These are phyloP conservation scores for Talaromyces sp. DNA, from an alignment of 2,329 filamentous ascomycete genomes.

Conservation along the genomic window DNA sequence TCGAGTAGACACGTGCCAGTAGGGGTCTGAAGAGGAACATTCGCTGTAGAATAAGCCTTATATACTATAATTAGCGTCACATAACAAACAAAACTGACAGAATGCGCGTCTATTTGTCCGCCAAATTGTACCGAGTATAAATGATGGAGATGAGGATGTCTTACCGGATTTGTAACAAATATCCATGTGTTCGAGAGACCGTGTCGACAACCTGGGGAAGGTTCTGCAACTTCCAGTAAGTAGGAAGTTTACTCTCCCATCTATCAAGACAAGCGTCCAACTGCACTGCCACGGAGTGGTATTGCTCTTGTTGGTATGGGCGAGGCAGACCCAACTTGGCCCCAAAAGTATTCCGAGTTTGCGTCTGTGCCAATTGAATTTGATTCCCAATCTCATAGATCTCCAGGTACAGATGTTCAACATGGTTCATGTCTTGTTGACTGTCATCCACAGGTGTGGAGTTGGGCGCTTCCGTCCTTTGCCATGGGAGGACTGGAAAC, in stretches of 20 bases:
- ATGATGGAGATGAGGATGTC: not conserved
- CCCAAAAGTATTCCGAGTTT: constrained; percentile 22
- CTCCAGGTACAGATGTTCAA: constrained; percentile 13
- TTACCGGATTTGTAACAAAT: constrained; percentile 24
- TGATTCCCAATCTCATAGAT: constrained; percentile 26
- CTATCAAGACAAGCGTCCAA: constrained; percentile 23
- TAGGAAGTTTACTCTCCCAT: constrained; percentile 23
- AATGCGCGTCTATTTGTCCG: not conserved
- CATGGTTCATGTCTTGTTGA: not conserved
- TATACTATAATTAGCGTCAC: not conserved
- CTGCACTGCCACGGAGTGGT: constrained; percentile 22
- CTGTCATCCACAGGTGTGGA: not conserved
- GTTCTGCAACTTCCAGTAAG: constrained; percentile 18
- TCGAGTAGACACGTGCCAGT: constrained; percentile 23
- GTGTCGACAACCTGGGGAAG: constrained; percentile 18
- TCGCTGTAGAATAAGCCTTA: constrained; percentile 23
- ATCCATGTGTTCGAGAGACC: constrained; percentile 18
- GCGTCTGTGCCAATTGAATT: constrained; percentile 25
- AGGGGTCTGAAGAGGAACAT: constrained; percentile 25
- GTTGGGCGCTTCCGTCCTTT: not conserved
- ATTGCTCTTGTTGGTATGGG: constrained; percentile 24
- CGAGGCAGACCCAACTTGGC: constrained; percentile 18
- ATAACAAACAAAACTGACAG: not conserved
- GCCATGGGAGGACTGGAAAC: constrained; percentile 17
- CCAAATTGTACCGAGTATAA: not conserved